Evolutionary conservation across 225 moss, liverwort and hornwort genomes (phyloP).

Genomic region (Thuidium tamariscinum): DNA sequence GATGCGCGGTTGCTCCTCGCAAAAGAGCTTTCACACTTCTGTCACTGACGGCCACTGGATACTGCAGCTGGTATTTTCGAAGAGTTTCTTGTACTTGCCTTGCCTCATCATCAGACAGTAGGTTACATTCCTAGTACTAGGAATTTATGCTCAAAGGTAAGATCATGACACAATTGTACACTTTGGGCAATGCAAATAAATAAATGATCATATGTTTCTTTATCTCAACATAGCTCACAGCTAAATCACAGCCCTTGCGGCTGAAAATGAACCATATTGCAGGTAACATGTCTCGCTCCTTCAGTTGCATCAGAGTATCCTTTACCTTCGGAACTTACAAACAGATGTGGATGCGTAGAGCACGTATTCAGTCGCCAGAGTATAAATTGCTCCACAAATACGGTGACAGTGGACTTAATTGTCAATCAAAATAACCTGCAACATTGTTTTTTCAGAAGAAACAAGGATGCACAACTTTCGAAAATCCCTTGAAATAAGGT

Average conservation of each 20-base stretch:
- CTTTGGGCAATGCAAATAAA: background rate
- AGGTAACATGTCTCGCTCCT: conserved; percentile 33
- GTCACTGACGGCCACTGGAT: conserved; percentile 58
- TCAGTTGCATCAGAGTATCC: conserved; percentile 30
- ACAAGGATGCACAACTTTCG: background rate
- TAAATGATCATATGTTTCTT: background rate
- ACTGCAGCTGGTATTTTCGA: conserved; percentile 33
- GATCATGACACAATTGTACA: background rate
- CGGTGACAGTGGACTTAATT: background rate
- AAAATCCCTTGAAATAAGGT: background rate
- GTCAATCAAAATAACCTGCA: background rate
- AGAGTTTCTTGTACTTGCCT: conserved; percentile 32
- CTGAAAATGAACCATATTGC: conserved; percentile 47
- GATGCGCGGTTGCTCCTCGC: conserved; percentile 70
- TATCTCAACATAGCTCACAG: conserved; percentile 31
- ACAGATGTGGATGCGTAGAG: background rate
- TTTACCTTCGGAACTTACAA: conserved; percentile 25
- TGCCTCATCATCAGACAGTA: conserved; percentile 26
- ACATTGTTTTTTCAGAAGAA: background rate
- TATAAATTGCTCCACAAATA: background rate
- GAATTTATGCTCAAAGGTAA: background rate
- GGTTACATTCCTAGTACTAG: conserved; percentile 9
- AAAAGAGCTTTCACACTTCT: conserved; percentile 49
- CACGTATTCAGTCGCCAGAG: background rate
- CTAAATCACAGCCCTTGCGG: conserved; percentile 36